Conservation (phyloP, 306 rosid species). For the Quillaja saponaria region DNA sequence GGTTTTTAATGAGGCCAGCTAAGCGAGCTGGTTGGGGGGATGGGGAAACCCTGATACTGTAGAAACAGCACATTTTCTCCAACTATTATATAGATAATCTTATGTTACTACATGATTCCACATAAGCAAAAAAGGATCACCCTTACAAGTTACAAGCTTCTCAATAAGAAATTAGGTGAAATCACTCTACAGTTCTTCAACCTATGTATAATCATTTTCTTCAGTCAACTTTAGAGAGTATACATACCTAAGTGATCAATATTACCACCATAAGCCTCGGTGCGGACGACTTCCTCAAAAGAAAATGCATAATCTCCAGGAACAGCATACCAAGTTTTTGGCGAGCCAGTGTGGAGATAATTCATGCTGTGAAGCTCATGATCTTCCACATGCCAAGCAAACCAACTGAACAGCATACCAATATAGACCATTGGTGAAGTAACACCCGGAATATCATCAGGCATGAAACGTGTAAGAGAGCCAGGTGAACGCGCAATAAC, state of each 20-base stretch:
- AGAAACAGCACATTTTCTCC: conserved; percentile 19
- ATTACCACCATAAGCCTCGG: conserved; percentile 74
- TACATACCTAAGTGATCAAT: conserved; percentile 83
- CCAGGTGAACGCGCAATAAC: conserved; percentile 95
- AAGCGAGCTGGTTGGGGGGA: conserved; percentile 18
- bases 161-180: conserved; percentile 23
- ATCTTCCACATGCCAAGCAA: conserved; percentile 99
- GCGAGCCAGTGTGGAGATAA: conserved; percentile 88
- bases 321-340: conserved; percentile 98
- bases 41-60: conserved; percentile 1
- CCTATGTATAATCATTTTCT: conserved; percentile 2
- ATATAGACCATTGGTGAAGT: conserved; percentile 98
- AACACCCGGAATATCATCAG: conserved; percentile 97
- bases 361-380: conserved; percentile 99
- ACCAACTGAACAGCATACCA: conserved; percentile 99
- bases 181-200: conserved; percentile 8
- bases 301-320: conserved; percentile 86
- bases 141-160: conserved; percentile 17
- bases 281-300: conserved; percentile 84
- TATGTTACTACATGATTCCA: neutral
- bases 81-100: conserved; percentile 7
- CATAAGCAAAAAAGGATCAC: conserved; percentile 15
- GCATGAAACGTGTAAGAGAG: conserved; percentile 98
- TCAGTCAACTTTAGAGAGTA: too few species aligned
- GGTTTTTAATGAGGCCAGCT: conserved; percentile 2